Evolutionary conservation across 139 green algal species (phyloP).

Genomic region (Coelastrella sp.): DNA sequence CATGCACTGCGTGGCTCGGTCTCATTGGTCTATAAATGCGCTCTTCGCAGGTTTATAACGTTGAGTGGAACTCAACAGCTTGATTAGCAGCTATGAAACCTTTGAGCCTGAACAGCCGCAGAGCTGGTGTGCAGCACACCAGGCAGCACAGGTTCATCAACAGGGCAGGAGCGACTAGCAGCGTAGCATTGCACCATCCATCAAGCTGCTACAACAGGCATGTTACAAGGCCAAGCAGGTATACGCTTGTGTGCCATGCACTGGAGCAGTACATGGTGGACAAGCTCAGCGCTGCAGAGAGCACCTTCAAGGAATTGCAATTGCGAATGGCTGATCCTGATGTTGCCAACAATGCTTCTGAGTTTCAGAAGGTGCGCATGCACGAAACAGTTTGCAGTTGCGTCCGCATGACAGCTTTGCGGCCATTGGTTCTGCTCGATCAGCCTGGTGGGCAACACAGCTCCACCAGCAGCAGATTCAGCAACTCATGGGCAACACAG

Average conservation of each 20-base stretch:
- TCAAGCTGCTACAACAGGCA: not conserved
- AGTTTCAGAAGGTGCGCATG: conserved; percentile 75
- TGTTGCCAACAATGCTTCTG: conserved; percentile 69
- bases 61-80: not conserved
- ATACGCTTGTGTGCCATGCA: conserved; percentile 38
- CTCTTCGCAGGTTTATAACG: not conserved
- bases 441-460: no score
- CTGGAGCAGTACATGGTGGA: conserved; percentile 73
- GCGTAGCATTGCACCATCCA: no score
- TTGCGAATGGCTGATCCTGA: conserved; percentile 85
- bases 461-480: no score
- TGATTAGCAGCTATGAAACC: not conserved
- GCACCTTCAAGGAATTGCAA: conserved; percentile 75
- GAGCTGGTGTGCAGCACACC: not conserved
- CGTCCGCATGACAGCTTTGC: not conserved
- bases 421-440: not conserved
- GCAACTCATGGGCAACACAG: no score
- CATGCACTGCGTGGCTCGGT: not conserved
- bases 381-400: not conserved
- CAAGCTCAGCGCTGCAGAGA: conserved; percentile 63
- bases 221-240: not conserved
- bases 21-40: not conserved
- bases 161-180: not conserved
- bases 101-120: not conserved
- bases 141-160: not conserved